Evolutionary conservation across 345 rosid species (phyloP), one percentile per base, ranked within the genome.

Genomic region (Salix udensis): DNA sequence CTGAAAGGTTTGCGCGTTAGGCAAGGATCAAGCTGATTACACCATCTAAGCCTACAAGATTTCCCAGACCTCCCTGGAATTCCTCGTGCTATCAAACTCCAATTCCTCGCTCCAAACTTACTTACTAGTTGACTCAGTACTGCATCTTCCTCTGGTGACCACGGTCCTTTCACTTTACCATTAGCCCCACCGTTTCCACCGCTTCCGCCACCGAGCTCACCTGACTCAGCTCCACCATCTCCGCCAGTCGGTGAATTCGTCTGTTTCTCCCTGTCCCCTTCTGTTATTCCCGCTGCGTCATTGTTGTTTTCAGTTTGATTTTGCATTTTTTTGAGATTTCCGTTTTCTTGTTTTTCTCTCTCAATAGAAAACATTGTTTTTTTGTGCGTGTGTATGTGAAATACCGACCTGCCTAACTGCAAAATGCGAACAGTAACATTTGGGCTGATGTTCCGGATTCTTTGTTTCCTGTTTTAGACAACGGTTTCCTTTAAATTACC

Each of bases 61-160:
- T 92, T 92, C 44, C 94, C 97, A 23, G 94, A 91, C 24, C 94
- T 90, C 67, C 96, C 92, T 9, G 94, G 92, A 73, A 90, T 87
- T 36, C 97, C 97, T 37, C 92, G 87, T 10, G 93, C 93, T 81
- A 92, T 92, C 90, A 88, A 78, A 68, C 97, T 89, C 97, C 97
- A 92, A 77, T 92, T 90, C 86, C 95, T 88, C 6, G 95, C 88
- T 42, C 95, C 93, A 46, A 90, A 86, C 85, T 87, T 89, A 60
- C 30, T 79, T 34, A 92, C 95, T 50, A 92, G 79, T 52, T 87
- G 80, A 60, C 85, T 87, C 39, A 92, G 78, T 30, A 89, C 91
- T 1, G 80, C 88, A 69, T 92, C 97, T 74, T 92, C 93, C 88
- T 89, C 95, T 83, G 91, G 91, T 60, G 92, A 90, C 97, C 97